These are phyloP conservation scores for Globisporangium uncinulatum DNA, from an alignment of 352 stramenopile genomes.

Conservation along the genomic window DNA sequence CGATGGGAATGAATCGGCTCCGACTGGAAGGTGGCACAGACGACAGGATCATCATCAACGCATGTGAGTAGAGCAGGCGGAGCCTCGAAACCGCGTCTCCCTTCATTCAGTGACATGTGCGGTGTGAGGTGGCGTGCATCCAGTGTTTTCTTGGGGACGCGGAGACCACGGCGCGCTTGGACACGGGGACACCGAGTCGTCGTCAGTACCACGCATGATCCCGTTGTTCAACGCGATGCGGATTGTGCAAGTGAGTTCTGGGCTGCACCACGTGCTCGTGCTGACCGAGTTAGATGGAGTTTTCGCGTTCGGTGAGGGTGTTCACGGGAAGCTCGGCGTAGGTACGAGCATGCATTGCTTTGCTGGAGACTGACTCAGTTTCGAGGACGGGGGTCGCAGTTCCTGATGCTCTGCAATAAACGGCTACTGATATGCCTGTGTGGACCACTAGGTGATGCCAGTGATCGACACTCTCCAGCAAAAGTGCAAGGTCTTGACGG, in stretches of 20 bases:
- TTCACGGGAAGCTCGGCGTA: conserved; percentile 53
- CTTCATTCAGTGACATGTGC: background rate
- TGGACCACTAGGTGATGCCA: conserved; percentile 31
- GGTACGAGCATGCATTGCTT: conserved; percentile 20
- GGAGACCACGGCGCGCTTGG: conserved; percentile 55
- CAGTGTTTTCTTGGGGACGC: conserved; percentile 71
- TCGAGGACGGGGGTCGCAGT: too few species aligned
- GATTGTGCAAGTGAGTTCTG: conserved; percentile 47
- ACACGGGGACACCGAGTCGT: conserved; percentile 41
- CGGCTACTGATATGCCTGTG: background rate
- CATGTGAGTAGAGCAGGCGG: conserved; percentile 1
- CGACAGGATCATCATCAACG: conserved; percentile 9
- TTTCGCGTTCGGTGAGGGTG: conserved; percentile 62
- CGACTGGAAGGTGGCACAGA: conserved; percentile 5
- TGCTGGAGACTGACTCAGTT: background rate
- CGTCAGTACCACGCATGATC: conserved; percentile 33
- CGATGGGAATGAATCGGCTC: conserved; percentile 11
- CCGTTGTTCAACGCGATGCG: conserved; percentile 48
- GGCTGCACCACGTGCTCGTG: conserved; percentile 58
- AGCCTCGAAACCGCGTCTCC: too few species aligned
- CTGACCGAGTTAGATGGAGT: conserved; percentile 66
- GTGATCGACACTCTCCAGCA: conserved; percentile 26
- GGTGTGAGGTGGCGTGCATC: background rate
- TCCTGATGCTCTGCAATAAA: background rate
- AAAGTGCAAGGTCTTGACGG: conserved; percentile 42